Evolutionary conservation across 1,284 basidiomycete species (phyloP), one percentile per base, ranked within the genome.

Genomic region (Peniophora sp.): DNA sequence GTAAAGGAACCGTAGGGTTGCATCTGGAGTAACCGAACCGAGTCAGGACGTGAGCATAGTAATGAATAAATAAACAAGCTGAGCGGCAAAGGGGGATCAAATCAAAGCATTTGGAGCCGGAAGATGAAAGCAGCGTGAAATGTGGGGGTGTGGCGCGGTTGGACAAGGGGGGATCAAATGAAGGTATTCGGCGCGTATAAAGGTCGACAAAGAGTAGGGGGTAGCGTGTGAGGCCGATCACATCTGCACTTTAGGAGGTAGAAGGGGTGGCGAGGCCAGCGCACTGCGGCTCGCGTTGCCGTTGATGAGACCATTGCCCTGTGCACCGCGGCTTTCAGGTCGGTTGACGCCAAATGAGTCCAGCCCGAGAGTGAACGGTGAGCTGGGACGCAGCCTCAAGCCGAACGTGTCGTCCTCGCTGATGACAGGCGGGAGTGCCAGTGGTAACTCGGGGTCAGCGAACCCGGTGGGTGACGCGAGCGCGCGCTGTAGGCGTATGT

Each of bases 401-500:
- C 59, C 59, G 41, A 62, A 62, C 18, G 56, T 51, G 18, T 57
- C 56, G 32, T 60, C 55, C 23, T 24, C 53, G 34, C 35, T 32
- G 43, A 32, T 15, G 14, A 14, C 32, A 32, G 15, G 27, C 27
- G 27, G 6, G 27, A 32, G 5, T 12, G 27, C 27, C 27, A 32
- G 27, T 12, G 27, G 27, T 6, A 32, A 12, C 6, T 41, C 15
- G 15, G 18, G 10, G 11, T 24, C 24, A 5, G 20, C n/a, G 45
- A 27, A 22, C 11, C 47, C 39, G 24, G 36, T 6, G 24, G 39
- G 24, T 41, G 43, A 46, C 39, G 65, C 55, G 53, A 62, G 59
- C 23, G 64, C 63, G 14, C 63, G 58, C 14, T 61, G 62, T 12
- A 32, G 27, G 9, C 82, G 75, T 20, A 73, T 68, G 58, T 89